Percentiles rank a stretch among this genome's conserved stretches.
phyloP scores from a whole-genome alignment of 2,329 filamentous ascomycete species.

The Neoscytalidium dimidiatum region DNA sequence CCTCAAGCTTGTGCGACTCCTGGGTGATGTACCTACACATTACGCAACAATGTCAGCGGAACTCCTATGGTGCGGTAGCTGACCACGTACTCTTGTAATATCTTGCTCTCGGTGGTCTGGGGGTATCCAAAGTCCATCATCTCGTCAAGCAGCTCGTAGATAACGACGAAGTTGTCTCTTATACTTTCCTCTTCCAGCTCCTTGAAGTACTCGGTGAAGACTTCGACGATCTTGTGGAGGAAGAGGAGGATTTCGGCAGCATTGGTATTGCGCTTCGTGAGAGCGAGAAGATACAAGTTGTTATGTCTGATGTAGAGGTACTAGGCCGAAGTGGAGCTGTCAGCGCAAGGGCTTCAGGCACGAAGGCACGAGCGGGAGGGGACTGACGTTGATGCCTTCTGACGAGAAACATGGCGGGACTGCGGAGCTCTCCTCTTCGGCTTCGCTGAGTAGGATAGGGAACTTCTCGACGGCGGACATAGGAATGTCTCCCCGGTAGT shows the following conservation, averaged over 20 bases:
- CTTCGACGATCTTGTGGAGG: constrained; percentile 96
- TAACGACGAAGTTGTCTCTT: constrained; percentile 98
- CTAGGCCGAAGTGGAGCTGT: constrained; percentile 45
- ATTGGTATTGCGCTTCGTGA: constrained; percentile 99
- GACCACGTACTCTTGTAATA: constrained; percentile 75
- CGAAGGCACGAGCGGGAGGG: constrained; percentile 26
- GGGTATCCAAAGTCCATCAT: constrained; percentile 99
- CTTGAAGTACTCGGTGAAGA: constrained; percentile 99
- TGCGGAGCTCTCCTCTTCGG: constrained; percentile 97
- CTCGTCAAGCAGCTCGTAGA: constrained; percentile 97
- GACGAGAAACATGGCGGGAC: constrained; percentile 97
- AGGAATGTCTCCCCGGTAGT: constrained; percentile 97
- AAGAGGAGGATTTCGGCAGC: constrained; percentile 98
- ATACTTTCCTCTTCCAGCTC: constrained; percentile 98
- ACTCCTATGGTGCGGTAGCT: not conserved
- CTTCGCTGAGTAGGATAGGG: constrained; percentile 91
- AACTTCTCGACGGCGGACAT: constrained; percentile 99
- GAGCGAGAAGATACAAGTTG: constrained; percentile 95
- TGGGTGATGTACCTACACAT: constrained; percentile 81
- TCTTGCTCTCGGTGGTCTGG: constrained; percentile 97
- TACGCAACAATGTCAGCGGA: not conserved
- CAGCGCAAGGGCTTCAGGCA: not conserved
- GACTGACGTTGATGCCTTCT: constrained; percentile 90
- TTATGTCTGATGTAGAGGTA: constrained; percentile 99
- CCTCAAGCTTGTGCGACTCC: constrained; percentile 97